Percentiles rank a stretch among this genome's conserved stretches.
Evolutionary conservation across 805 yeast genomes (phyloP).

Genomic region (Candida lessepsii): DNA sequence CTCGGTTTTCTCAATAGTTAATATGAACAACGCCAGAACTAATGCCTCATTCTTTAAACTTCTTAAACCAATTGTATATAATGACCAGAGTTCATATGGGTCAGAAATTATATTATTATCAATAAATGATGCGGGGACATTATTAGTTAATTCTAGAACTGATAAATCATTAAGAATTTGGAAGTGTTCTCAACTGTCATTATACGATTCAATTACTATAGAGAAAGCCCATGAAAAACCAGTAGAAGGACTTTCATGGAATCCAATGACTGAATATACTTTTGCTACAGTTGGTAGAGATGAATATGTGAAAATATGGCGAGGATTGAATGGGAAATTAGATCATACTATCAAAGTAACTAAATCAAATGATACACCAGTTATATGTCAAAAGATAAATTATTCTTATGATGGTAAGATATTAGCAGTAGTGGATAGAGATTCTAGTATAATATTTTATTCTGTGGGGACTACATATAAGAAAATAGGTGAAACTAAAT

Average conservation of each 20-base stretch:
- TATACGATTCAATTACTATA: conserved; percentile 39
- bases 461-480: conserved; percentile 31
- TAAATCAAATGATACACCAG: conserved; percentile 10
- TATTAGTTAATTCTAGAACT: conserved; percentile 41
- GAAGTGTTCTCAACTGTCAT: conserved; percentile 25
- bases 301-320: conserved; percentile 46
- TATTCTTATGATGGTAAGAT: conserved; percentile 49
- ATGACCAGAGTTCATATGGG: conserved; percentile 8
- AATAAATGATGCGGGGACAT: conserved; percentile 42
- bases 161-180: conserved; percentile 45
- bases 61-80: conserved; percentile 16
- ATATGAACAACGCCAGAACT: not conserved
- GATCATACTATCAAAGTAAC: conserved; percentile 30
- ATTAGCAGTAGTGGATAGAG: conserved; percentile 44
- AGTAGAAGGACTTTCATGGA: conserved; percentile 47
- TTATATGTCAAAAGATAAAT: conserved; percentile 21
- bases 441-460: conserved; percentile 35
- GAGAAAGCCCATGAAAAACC: conserved; percentile 40
- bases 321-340: conserved; percentile 33
- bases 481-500: conserved; percentile 21
- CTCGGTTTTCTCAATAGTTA: conserved; percentile 2
- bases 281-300: conserved; percentile 53
- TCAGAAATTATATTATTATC: conserved; percentile 37
- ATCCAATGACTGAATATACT: conserved; percentile 43
- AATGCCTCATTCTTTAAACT: conserved; percentile 20